Base-by-base conservation (phyloP, 495 filamentous ascomycete genomes). In the Xylaria bambusicola region DNA sequence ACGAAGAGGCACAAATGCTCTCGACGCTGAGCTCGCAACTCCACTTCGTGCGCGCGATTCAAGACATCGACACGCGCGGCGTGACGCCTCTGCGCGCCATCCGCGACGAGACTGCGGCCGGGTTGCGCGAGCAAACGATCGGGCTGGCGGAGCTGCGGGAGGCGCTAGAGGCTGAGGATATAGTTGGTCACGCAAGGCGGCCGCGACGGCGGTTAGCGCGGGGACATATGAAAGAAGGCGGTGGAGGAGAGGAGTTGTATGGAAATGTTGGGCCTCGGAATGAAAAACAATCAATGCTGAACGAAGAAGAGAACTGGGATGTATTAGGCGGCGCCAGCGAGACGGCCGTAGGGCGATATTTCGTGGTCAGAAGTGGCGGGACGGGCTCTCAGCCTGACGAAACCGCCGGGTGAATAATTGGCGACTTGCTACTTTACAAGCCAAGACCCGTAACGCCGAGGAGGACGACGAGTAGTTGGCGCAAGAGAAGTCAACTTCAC, bases 31-130 rank as follows among this genome's bases (percentile, higher is more conserved):
- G 86, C 42, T 85, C 90, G 9, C 94, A 99, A 65, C 82, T 99
- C 0, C 87, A 91, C 65, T 98, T 99, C 66, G 91, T 98, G 38
- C 83, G 81, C 54, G 84, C 88, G 53, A 87, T 98, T 29, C 92
- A 94, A 62, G 74, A 71, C n/a, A 86, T 97, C 5, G 81, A 93
- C 74, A 93, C 91, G 1, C 69, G 73, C 0, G 86, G 80, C 1
- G 79, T 97, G 1, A 75, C 82, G 48, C 92, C 94, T 0, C 70
- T 98, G 31, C 78, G 82, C 40, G 84, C 84, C 52, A 88, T 99
- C 52, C 83, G 91, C 27, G 95, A 98, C 72, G 92, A 98, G 74
- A 92, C 82, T 0, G 64, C 70, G 35, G 62, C 66, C 3, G 75
- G 76, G 2, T 41, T 76, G 17, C 62, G 61, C 4, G 81, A 81